A percentile compares a stretch with the other conserved stretches of the same genome.
These are phyloP conservation scores for Novakomyces olei DNA, from an alignment of 805 yeast genomes.

Conservation along the genomic window DNA sequence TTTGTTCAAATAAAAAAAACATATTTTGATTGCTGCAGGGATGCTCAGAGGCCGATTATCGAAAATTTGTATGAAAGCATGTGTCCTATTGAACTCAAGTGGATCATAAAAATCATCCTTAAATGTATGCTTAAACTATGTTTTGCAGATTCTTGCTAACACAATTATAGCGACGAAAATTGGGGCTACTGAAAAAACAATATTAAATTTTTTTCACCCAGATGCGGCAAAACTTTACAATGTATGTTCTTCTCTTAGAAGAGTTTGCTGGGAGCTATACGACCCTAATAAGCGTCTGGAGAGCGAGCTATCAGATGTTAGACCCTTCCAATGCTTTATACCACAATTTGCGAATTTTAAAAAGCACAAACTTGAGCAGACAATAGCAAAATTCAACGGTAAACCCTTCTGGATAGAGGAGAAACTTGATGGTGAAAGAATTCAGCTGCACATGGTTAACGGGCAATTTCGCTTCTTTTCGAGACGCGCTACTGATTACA, in stretches of 20 bases:
- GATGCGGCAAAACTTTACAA: slow-evolving; percentile 46
- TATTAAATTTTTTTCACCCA: slow-evolving; percentile 51
- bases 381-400: slow-evolving; percentile 18
- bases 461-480: slow-evolving; percentile 29
- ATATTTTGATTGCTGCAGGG: slow-evolving; percentile 9
- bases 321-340: slow-evolving; percentile 34
- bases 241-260: slow-evolving; percentile 40
- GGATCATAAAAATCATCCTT: slow-evolving; percentile 45
- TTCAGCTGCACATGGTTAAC: slow-evolving; percentile 47
- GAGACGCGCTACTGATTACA: slow-evolving; percentile 45
- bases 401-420: slow-evolving; percentile 57
- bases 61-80: slow-evolving; percentile 29
- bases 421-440: slow-evolving; percentile 83
- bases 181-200: slow-evolving; percentile 35
- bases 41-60: slow-evolving; percentile 24
- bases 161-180: slow-evolving; percentile 16
- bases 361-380: slow-evolving; percentile 25
- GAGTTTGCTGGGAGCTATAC: slow-evolving; percentile 34
- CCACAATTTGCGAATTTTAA: slow-evolving; percentile 57
- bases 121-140: slow-evolving; percentile 18
- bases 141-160: not conserved
- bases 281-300: slow-evolving; percentile 27
- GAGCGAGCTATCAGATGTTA: slow-evolving; percentile 19
- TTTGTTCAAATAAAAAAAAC: not conserved
- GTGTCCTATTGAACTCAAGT: slow-evolving; percentile 40